A percentile compares a stretch with the other conserved stretches of the same genome.
phyloP scores from a whole-genome alignment of 495 filamentous ascomycete species.

The Aspergillus conjunctus region DNA sequence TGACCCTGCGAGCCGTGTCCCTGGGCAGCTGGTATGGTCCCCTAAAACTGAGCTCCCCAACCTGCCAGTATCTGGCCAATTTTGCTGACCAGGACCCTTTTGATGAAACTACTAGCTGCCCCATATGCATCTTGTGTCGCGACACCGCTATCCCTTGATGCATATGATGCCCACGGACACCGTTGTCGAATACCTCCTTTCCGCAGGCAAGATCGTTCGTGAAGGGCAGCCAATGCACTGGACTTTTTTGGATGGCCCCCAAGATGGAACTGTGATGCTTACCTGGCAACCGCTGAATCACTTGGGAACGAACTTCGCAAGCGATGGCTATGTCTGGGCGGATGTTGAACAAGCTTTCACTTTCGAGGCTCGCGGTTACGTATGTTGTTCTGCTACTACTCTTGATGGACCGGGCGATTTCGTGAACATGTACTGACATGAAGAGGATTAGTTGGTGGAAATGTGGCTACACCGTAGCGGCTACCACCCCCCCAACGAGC shows the following conservation, averaged over 20 bases:
- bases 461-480: conserved; percentile 80
- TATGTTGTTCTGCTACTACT: conserved; percentile 42
- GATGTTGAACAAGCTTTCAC: conserved; percentile 71
- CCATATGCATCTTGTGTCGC: conserved; percentile 84
- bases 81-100: conserved; percentile 5
- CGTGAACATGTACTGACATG: conserved; percentile 13
- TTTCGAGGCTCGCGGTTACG: conserved; percentile 74
- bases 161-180: conserved; percentile 66
- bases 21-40: conserved; percentile 57
- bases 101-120: conserved; percentile 57
- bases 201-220: conserved; percentile 78
- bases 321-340: conserved; percentile 90
- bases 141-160: conserved; percentile 69
- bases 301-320: conserved; percentile 71
- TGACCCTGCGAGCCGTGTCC: conserved; percentile 66
- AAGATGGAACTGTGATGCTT: conserved; percentile 77
- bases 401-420: not conserved
- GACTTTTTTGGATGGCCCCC: conserved; percentile 83
- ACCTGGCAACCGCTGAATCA: conserved; percentile 79
- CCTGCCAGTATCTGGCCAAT: conserved; percentile 14
- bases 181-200: conserved; percentile 72
- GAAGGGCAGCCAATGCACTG: conserved; percentile 80
- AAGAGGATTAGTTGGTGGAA: conserved; percentile 62
- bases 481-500: conserved; percentile 68
- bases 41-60: not conserved